Evolutionary conservation across 192 early-diverging fungal species (phyloP), one percentile per base, ranked within the genome.

Genomic region (Helicostylum pulchrum): DNA sequence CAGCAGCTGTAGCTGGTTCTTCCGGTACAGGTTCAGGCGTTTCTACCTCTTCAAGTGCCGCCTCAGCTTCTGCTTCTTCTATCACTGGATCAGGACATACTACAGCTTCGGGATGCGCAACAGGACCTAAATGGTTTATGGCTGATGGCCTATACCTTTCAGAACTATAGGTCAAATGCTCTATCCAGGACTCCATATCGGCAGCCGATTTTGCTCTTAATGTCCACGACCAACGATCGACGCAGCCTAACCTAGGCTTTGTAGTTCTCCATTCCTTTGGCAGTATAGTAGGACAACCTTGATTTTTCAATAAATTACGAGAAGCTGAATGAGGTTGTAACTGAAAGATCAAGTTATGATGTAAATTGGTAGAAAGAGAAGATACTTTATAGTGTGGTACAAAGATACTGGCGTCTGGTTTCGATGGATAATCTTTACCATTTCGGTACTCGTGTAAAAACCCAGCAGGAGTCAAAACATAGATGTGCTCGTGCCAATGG

Each of bases 401-500:
- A 58, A 64, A 70, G 32, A 55, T 47, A 5, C 36, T 55, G 0
- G 32, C 17, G 6, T 44, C 45, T 31, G 68, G 68, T 6, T 55
- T 43, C 10, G 60, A 52, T 0, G 68, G 68, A 36, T 70, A 70
- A 17, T 44, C 39, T 31, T 57, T 64, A 12, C 30, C 32, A 19
- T 62, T 62, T 34, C 31, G 46, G 4, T 62, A 70, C 31, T 70
- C 68, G 19, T 70, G 68, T 10, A 70, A 51, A 42, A 70, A 70
- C 0, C 68, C 68, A n/a, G 68, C 61, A 7, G 61, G 60, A 34
- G 68, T 70, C 9, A 70, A 7, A 0, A 70, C 68, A 55, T 70
- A 70, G 47, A 70, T 62, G 53, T 70, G 30, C 20, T 70, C 68
- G 2, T 64, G 61, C 68, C 68, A 70, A 11, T 63, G 31, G 6